Evolutionary conservation across 108 stramenopile genomes (phyloP), one percentile per base, ranked within the genome.

Genomic region (Cyclotella kingstonii): DNA sequence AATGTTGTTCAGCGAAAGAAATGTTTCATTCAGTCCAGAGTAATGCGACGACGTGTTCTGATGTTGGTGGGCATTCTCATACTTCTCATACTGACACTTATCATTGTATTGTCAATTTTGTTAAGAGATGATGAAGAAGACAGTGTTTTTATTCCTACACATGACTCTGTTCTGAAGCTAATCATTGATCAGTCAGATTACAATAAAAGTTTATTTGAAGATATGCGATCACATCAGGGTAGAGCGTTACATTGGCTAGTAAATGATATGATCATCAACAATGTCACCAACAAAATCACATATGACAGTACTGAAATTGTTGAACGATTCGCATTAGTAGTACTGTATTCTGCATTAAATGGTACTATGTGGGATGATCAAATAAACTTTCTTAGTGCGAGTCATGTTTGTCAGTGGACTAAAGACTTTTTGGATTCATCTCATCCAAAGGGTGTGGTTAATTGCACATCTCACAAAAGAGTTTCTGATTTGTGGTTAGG

Each of bases 391-490:
- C 15, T 48, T 5, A 19, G 46, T 0, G 11, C 46, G 12, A 54
- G 29, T 8, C 48, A 46, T 22, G 25, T 77, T 1, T 77, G 76
- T 43, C 42, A 64, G 23, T 54, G 59, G 38, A 53, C 26, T 26
- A 54, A 29, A 8, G 19, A 54, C 14, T n/a, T n/a, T n/a, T n/a
- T n/a, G n/a, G n/a, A 33, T 34, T 18, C 31, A 34, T 9, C 27
- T 10, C 14, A 34, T 5, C 31, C 31, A 18, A 33, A 35, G 17
- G 52, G 47, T 2, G 47, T 48, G 23, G 27, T 25, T 5, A 48
- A 48, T 23, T 48, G 47, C 23, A 25, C 6, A n/a, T n/a, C n/a
- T 5, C 26, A 48, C 14, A 48, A 48, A 9, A 23, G 47, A 14
- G 47, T 48, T 21, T 34, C 31, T 38, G 36, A 54, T 8, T n/a